Base-by-base conservation (phyloP, 2,329 filamentous ascomycete genomes). In the Calonectria fujianensis region DNA sequence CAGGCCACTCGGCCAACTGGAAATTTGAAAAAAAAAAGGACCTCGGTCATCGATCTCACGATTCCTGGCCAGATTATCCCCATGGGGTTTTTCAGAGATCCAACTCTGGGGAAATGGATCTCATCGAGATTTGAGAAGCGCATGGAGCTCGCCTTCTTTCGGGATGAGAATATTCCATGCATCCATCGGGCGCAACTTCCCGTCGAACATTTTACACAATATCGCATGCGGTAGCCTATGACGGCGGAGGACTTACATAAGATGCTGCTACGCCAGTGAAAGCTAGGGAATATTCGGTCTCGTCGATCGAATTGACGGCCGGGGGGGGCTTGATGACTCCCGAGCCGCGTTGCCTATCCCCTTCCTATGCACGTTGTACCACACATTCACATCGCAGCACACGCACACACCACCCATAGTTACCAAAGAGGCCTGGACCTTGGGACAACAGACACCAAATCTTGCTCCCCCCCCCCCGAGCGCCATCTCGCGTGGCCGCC, bases 401-500 rank as follows among this genome's bases (percentile, higher is more conserved):
- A 59, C 16, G 11, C 16, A 69, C 39, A 24, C 45, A 68, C 65
- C 66, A 57, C 64, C 39, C 31, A 50, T 24, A 35, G 41, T 24
- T 59, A 66, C 64, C 39, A 27, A 37, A 27, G 57, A 45, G 35
- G 31, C 24, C 27, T 20, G 48, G 27, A 41, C 32, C 39, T 54
- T 20, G n/a, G 35, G 27, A 48, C 24, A 24, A 45, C 2, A 64
- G 45, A 45, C n/a, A 71, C 57, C 29, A 24, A 29, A 20, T 27
- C 67, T 39, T 52, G 32, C 20, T 14, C n/a, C n/a, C 37, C 37
- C 37, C 37, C 29, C n/a, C 31, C 39, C 45, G 39, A 78, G 77
- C 78, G 77, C 76, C 77, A 81, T 81, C 79, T 80, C 80, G 79
- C 79, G 80, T 81, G 80, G 79, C 76, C 74, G 77, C 76, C 78